Evolutionary conservation across 2,329 filamentous ascomycete species (phyloP).

Genomic region (Xylaria sp.): DNA sequence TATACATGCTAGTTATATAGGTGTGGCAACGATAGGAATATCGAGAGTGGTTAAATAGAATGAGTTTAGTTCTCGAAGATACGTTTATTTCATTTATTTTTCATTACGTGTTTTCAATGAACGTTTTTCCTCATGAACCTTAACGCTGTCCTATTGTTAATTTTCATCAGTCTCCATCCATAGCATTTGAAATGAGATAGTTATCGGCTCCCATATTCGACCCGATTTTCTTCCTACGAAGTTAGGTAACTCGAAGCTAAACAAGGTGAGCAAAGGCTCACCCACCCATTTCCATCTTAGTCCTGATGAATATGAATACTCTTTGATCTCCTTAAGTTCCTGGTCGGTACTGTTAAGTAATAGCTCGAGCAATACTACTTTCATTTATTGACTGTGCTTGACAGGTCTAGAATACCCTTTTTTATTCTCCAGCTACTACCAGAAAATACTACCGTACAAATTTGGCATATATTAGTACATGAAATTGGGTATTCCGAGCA

Average conservation of each 20-base stretch:
- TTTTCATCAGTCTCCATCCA: too few species aligned
- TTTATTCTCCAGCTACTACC: not conserved
- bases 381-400: not conserved
- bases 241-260: not conserved
- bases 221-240: too few species aligned
- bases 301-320: not conserved
- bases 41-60: too few species aligned
- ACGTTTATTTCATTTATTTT: too few species aligned
- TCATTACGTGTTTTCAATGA: too few species aligned
- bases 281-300: not conserved
- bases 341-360: not conserved
- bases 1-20: too few species aligned
- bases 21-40: too few species aligned
- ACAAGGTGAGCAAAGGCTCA: not conserved
- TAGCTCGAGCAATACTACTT: not conserved
- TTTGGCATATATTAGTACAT: not conserved
- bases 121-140: too few species aligned
- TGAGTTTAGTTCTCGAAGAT: too few species aligned
- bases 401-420: not conserved
- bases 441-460: not conserved
- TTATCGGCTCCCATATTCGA: too few species aligned
- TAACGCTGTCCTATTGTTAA: too few species aligned
- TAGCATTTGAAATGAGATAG: too few species aligned
- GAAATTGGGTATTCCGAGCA: not conserved
- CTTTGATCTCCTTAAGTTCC: not conserved